Evolutionary conservation across 345 rosid species (phyloP).

Genomic region (Camelina neglecta): DNA sequence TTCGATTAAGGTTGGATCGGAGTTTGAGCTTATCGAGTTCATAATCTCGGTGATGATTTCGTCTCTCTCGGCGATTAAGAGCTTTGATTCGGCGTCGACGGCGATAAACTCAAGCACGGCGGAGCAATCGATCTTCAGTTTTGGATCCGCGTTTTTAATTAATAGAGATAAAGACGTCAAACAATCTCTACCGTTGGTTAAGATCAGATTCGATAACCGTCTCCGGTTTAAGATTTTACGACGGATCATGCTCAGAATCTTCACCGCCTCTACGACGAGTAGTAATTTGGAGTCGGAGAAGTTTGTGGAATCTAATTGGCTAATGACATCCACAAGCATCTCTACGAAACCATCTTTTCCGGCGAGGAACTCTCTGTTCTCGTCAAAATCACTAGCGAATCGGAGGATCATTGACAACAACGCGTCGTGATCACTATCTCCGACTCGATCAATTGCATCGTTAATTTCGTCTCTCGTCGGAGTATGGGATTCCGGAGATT

Average conservation of each 20-base stretch:
- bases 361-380: conserved; percentile 62
- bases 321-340: conserved; percentile 55
- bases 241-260: conserved; percentile 53
- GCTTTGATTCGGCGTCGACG: conserved; percentile 59
- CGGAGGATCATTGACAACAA: conserved; percentile 42
- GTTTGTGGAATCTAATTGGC: conserved; percentile 39
- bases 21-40: conserved; percentile 44
- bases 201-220: conserved; percentile 47
- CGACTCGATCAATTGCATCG: conserved; percentile 26
- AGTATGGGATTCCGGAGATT: conserved; percentile 26
- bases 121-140: conserved; percentile 54
- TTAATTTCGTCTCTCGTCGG: conserved; percentile 52
- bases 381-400: conserved; percentile 62
- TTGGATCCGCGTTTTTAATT: conserved; percentile 48
- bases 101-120: conserved; percentile 64
- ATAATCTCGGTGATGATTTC: conserved; percentile 51
- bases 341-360: conserved; percentile 58
- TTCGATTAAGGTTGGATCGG: conserved; percentile 55
- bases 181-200: conserved; percentile 47
- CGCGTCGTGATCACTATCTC: too few species aligned
- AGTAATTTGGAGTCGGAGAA: conserved; percentile 31
- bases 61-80: conserved; percentile 60
- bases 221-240: conserved; percentile 45
- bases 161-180: conserved; percentile 53
- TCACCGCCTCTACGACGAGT: conserved; percentile 54